Percentiles rank a stretch among this genome's conserved stretches.
These are phyloP conservation scores for Coemansia sp. DNA, from an alignment of 192 early-diverging fungal genomes.

Conservation along the genomic window DNA sequence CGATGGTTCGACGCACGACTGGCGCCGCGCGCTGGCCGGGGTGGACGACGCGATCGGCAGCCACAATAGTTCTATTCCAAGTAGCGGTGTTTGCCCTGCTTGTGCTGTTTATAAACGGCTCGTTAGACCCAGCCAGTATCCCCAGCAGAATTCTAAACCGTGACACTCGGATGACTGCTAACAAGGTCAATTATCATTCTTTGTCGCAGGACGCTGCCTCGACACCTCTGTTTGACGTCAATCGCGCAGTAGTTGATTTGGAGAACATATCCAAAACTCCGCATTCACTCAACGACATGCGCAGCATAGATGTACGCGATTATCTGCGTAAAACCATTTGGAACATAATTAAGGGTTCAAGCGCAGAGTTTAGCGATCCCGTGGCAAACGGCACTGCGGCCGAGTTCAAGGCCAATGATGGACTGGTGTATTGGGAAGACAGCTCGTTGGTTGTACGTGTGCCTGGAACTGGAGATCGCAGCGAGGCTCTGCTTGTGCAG, in stretches of 20 bases:
- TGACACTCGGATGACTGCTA: not conserved
- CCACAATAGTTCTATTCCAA: constrained; percentile 13
- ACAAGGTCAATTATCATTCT: not conserved
- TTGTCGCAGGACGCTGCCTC: not conserved
- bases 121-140: constrained; percentile 16
- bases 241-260: constrained; percentile 41
- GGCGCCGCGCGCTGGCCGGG: constrained; percentile 3
- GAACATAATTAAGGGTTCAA: constrained; percentile 17
- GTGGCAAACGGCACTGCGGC: constrained; percentile 27
- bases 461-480: constrained; percentile 52
- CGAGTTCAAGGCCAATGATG: constrained; percentile 27
- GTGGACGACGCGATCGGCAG: constrained; percentile 1
- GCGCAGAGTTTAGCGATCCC: constrained; percentile 33
- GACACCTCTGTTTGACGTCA: constrained; percentile 28
- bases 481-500: constrained; percentile 62
- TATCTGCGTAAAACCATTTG: constrained; percentile 35
- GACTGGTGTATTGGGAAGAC: constrained; percentile 49
- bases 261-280: constrained; percentile 34
- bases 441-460: constrained; percentile 65
- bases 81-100: constrained; percentile 18
- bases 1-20: constrained; percentile 2
- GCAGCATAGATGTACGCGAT: constrained; percentile 48
- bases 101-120: constrained; percentile 25
- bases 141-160: constrained; percentile 19
- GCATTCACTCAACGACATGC: constrained; percentile 53